phyloP scores from a whole-genome alignment of 2,329 filamentous ascomycete genomes.

The Paecilomyces fulvus region DNA sequence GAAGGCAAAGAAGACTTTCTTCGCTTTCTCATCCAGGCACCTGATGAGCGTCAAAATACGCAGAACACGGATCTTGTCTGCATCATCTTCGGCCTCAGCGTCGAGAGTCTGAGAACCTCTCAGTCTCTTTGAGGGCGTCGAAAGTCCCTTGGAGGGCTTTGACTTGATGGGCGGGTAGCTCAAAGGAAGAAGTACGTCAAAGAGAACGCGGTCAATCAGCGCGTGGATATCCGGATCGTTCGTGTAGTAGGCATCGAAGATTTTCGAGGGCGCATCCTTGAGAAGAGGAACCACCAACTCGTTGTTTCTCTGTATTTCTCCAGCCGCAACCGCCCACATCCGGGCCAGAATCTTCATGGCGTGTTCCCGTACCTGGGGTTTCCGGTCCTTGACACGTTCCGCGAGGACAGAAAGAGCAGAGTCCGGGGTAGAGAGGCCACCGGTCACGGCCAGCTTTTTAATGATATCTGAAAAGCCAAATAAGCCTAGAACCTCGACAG shows the following conservation, averaged over 20 bases:
- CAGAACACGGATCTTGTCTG: slow-evolving; percentile 65
- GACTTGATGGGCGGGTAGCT: slow-evolving; percentile 66
- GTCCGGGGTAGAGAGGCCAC: slow-evolving; percentile 64
- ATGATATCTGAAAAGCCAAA: slow-evolving; percentile 77
- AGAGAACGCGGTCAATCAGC: slow-evolving; percentile 74
- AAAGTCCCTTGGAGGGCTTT: slow-evolving; percentile 37
- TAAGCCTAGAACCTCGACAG: slow-evolving; percentile 72
- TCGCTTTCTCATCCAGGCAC: slow-evolving; percentile 67
- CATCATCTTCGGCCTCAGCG: slow-evolving; percentile 30
- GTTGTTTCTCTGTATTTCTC: slow-evolving; percentile 75
- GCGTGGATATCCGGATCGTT: slow-evolving; percentile 83
- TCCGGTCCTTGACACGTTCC: slow-evolving; percentile 82
- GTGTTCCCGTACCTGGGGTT: slow-evolving; percentile 69
- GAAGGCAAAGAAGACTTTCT: slow-evolving; percentile 80
- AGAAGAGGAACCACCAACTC: slow-evolving; percentile 68
- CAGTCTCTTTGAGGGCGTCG: slow-evolving; percentile 50
- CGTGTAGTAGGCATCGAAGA: slow-evolving; percentile 81
- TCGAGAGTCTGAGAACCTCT: slow-evolving; percentile 29
- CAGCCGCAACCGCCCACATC: slow-evolving; percentile 88
- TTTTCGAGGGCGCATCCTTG: slow-evolving; percentile 70
- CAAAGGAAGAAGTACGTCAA: slow-evolving; percentile 83
- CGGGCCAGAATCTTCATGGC: slow-evolving; percentile 77
- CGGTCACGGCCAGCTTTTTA: slow-evolving; percentile 68
- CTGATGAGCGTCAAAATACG: slow-evolving; percentile 75
- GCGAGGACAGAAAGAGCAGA: slow-evolving; percentile 75